Evolutionary conservation across 2,329 filamentous ascomycete species (phyloP).

Genomic region (Aspergillus tanneri): DNA sequence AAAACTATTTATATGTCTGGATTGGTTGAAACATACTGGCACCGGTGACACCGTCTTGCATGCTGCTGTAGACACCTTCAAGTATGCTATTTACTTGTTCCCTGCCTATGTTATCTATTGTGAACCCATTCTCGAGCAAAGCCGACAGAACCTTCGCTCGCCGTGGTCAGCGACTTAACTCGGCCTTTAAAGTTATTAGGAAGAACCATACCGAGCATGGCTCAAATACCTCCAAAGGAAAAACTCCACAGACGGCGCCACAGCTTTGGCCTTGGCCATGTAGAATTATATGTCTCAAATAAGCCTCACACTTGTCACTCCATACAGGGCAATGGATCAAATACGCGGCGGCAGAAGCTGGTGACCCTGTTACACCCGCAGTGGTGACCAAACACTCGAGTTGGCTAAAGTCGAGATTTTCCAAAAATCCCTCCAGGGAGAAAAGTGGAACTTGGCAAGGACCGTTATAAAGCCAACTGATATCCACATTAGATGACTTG

Average conservation of each 20-base stretch:
- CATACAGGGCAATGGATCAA: conserved; percentile 30
- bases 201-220: conserved; percentile 25
- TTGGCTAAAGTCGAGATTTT: conserved; percentile 37
- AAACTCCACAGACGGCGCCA: conserved; percentile 26
- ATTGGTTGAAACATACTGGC: conserved; percentile 1
- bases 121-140: conserved; percentile 10
- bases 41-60: background rate
- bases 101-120: background rate
- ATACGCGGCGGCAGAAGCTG: conserved; percentile 43
- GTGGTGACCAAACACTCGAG: conserved; percentile 30
- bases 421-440: conserved; percentile 41
- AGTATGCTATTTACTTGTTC: conserved; percentile 1
- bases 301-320: conserved; percentile 35
- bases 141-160: conserved; percentile 4
- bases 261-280: conserved; percentile 9
- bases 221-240: conserved; percentile 28
- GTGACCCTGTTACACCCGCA: conserved; percentile 39
- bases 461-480: conserved; percentile 6
- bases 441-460: conserved; percentile 22
- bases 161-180: background rate
- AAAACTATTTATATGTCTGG: background rate
- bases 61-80: background rate
- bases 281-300: conserved; percentile 25
- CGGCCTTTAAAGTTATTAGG: too few species aligned
- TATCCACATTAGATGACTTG: conserved; percentile 1